Percentiles rank a stretch among this genome's conserved stretches.
Evolutionary conservation across 1,139 yeast genomes (phyloP).

Genomic region (Blastobotrys capitulatus): DNA sequence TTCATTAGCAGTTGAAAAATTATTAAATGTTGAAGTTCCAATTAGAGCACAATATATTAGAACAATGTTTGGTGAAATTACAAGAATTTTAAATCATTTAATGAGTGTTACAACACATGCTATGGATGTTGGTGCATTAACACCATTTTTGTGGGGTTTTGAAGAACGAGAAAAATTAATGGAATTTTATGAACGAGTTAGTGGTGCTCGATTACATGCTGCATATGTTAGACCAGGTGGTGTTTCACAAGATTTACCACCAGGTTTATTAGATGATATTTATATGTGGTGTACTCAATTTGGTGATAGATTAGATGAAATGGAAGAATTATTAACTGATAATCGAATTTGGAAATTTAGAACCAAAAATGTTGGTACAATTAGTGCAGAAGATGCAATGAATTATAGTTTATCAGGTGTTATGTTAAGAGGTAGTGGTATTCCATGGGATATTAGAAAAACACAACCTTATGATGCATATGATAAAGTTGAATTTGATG

Average conservation of each 20-base stretch:
- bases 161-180: conserved; percentile 90
- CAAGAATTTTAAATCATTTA: conserved; percentile 77
- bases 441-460: conserved; percentile 82
- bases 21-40: conserved; percentile 80
- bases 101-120: conserved; percentile 87
- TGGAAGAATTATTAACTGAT: conserved; percentile 83
- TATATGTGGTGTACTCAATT: conserved; percentile 97
- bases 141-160: conserved; percentile 92
- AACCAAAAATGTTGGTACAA: conserved; percentile 73
- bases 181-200: conserved; percentile 90
- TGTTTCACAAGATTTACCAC: conserved; percentile 82
- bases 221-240: conserved; percentile 94
- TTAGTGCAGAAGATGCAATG: conserved; percentile 82
- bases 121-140: conserved; percentile 93
- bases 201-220: conserved; percentile 85
- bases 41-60: conserved; percentile 79
- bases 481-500: conserved; percentile 78
- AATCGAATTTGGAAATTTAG: conserved; percentile 92
- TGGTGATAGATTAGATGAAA: conserved; percentile 88
- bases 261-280: conserved; percentile 80
- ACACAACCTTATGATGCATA: conserved; percentile 90
- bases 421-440: conserved; percentile 87
- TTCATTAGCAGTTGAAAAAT: conserved; percentile 78
- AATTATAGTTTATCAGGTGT: conserved; percentile 80
- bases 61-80: conserved; percentile 82